phyloP scores from a whole-genome alignment of 2,329 filamentous ascomycete species.

The Colletotrichum cuscutae region DNA sequence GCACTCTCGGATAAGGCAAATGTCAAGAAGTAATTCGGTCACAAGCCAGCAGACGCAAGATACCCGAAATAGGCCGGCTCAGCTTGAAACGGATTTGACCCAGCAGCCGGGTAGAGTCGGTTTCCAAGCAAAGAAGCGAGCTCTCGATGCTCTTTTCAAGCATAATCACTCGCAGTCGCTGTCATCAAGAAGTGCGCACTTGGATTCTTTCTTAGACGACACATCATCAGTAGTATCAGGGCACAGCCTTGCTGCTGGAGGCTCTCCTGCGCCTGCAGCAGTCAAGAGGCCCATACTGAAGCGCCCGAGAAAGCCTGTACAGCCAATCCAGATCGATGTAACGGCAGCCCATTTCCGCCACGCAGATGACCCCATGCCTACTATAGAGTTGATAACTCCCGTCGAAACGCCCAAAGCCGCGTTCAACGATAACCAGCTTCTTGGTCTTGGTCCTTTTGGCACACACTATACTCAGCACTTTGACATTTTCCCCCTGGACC shows the following conservation, averaged over 20 bases:
- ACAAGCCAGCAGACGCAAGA: constrained; percentile 9
- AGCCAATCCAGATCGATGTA: constrained; percentile 58
- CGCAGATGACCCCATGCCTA: constrained; percentile 62
- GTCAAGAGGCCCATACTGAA: neutral
- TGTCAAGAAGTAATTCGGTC: constrained; percentile 28
- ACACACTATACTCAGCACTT: constrained; percentile 72
- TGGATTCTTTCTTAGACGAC: constrained; percentile 23
- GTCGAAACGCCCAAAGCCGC: constrained; percentile 21
- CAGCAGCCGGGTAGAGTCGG: constrained; percentile 46
- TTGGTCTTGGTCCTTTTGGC: constrained; percentile 68
- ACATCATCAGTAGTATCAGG: constrained; percentile 20
- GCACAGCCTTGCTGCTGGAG: neutral
- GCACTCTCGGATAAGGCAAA: constrained; percentile 25
- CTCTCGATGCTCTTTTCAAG: constrained; percentile 65
- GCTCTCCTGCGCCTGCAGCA: constrained; percentile 5
- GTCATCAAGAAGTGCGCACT: constrained; percentile 18
- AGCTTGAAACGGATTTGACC: constrained; percentile 61
- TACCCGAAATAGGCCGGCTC: constrained; percentile 56
- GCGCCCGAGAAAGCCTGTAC: constrained; percentile 55
- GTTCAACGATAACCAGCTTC: constrained; percentile 7
- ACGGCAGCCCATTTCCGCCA: constrained; percentile 63
- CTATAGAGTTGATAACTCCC: constrained; percentile 24
- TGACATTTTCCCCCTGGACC: constrained; percentile 67
- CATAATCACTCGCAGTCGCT: constrained; percentile 27
- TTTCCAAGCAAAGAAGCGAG: constrained; percentile 63